Base-by-base conservation (phyloP, 371 early-diverging fungal species). In the Circinella minor region DNA sequence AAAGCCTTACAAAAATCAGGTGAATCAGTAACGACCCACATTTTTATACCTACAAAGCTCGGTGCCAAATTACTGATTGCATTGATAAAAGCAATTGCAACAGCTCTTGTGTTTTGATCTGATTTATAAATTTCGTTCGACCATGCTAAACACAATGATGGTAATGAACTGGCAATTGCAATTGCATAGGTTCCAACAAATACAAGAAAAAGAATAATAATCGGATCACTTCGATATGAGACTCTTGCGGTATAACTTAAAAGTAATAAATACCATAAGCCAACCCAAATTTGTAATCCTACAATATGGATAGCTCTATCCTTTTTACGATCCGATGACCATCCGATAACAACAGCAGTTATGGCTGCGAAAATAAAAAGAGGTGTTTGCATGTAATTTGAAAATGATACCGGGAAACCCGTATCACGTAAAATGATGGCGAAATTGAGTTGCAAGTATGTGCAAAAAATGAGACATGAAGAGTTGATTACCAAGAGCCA, bases 81-180 rank as follows among this genome's bases (percentile, higher is more conserved):
- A 34, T 82, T 82, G 51, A 78, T 75, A 15, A 78, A 75, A 39
- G 82, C 82, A 70, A 82, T 82, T 36, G 82, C 81, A 77, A 67
- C 36, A 38, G 82, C 82, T 67, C 82, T 75, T 1, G 76, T 74
- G 18, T 61, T 37, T 17, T 36, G 61, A 61, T 61, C 61, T 4
- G 60, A 18, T n/a, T 38, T 36, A 36, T 61, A 61, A 2, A 61
- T 61, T n/a, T 38, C 38, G 17, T 17, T 17, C 6, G 38, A 3
- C 61, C 61, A 61, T 17, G 18, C 37, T 14, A 61, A 38, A 37
- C 39, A 38, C 14, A 61, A n/a, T 1, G 61, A 13, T 37, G 38
- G 15, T 38, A 38, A 36, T 17, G 38, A 36, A n/a, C 3, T 15
- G 9, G 9, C 14, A 2, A 61, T 4, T 13, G 36, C 61, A n/a